Base-by-base conservation (phyloP, 495 filamentous ascomycete species). In the Letharia lupina region DNA sequence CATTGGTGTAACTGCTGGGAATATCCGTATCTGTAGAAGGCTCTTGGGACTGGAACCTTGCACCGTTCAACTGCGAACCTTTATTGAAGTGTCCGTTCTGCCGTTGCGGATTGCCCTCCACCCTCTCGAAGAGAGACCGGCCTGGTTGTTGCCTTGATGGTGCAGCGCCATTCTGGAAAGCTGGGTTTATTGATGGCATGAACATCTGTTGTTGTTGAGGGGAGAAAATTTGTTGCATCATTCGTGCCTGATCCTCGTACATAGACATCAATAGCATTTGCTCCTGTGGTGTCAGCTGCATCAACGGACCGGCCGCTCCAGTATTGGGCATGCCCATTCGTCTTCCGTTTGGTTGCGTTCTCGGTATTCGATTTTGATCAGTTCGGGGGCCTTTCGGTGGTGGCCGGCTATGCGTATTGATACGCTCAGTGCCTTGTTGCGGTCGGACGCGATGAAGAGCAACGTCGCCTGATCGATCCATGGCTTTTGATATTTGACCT, bases 201-300 rank as follows among this genome's bases (percentile, higher is more conserved):
- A 86, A 77, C 45, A 76, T 70, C 35, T 73, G 70, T 54, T 72
- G 72, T 41, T 75, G 73, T 59, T 72, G 68, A 31, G 75, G 73
- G 10, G 74, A 70, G 54, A 79, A 70, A 12, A 79, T 74, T 67
- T 87, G 84, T 60, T 87, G 83, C 83, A 98, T 92, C 82, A 96
- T 86, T 39, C 87, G 84, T 40, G 88, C 90, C 72, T 97, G 92
- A 71, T 97, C 90, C 73, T 97, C 91, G 40, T 93, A 84, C 79
- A 96, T 87, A 41, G 88, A 81, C 77, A 89, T 87, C 44, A 96
- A 78, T 42, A 92, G 86, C 79, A 92, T 87, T 72, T 91, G 89
- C 70, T 88, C 87, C 66, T 89, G 81, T 28, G 84, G 80, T 44
- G 74, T 83, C 80, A 87, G 83, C 56, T 82, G 79, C 80, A 86